Evolutionary conservation across 2,329 filamentous ascomycete species (phyloP), one percentile per base, ranked within the genome.

Genomic region (Colletotrichum australisinense): DNA sequence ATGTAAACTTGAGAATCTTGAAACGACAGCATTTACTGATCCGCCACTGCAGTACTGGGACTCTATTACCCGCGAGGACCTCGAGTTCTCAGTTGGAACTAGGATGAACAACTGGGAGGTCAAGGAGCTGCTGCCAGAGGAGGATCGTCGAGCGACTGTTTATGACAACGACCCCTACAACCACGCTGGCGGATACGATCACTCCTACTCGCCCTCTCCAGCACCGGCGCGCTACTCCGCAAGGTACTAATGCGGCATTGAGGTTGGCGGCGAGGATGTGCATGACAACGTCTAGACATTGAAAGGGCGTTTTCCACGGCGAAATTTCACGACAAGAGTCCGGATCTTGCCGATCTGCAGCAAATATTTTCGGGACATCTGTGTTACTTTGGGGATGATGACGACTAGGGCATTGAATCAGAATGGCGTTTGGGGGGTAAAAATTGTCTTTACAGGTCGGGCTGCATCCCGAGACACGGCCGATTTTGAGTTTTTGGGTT

Each of bases 41-140:
- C 14, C n/a, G 5, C 5, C 8, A 22, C 8, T 32, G 16, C 77
- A 97, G 95, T 99, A 97, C 87, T 99, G 97, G 97, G 97, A 99
- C 81, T 98, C 95, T 19, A 99, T 99, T 83, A 99, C 97, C 26
- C 95, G 94, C 80, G 97, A 99, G 85, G 97, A 99, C 82, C 92
- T 99, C 76, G 97, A 99, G 82, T 99, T 99, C 84, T 98, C 95
- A 3, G 97, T 99, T 63, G 96, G 96, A 76, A 95, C 95, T 72
- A 94, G 96, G 82, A 93, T 94, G 84, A 97, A 98, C 86, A 98
- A 97, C 83, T 99, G 97, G 97, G 97, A 99, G 81, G 93, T 98
- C 81, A 98, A 98, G 86, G 96, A 98, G 75, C 88, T 94, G 12
- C 88, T 97, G 22, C 90, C 93, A 57, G 94, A 97, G 76, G 94